Evolutionary conservation across 257 asterid species (phyloP).

Genomic region (Cruciata laevipes): DNA sequence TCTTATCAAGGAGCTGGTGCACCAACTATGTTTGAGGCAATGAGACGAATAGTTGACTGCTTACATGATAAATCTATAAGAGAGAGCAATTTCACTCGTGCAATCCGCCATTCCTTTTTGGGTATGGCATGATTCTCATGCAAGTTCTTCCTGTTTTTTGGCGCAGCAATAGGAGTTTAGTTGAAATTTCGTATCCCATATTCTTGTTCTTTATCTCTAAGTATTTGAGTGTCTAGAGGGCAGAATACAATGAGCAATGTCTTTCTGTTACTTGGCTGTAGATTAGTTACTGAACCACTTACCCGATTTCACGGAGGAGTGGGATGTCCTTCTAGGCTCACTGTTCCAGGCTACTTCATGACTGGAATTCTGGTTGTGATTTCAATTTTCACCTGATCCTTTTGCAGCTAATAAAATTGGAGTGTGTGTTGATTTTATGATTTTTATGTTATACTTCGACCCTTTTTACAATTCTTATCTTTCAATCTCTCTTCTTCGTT

Average conservation of each 20-base stretch:
- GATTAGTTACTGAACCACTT: neutral
- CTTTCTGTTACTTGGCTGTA: neutral
- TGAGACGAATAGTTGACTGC: slow-evolving; percentile 68
- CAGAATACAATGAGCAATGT: neutral
- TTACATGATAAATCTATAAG: slow-evolving; percentile 50
- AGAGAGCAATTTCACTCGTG: slow-evolving; percentile 67
- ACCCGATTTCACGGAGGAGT: neutral
- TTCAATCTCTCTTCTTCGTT: no score
- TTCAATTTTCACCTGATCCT: neutral
- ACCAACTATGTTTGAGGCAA: slow-evolving; percentile 96
- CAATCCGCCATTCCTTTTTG: slow-evolving; percentile 79
- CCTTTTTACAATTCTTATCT: no score
- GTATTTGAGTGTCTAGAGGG: neutral
- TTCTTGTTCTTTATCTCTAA: neutral
- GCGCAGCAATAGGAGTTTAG: neutral
- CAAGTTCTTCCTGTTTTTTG: neutral
- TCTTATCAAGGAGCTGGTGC: slow-evolving; percentile 99
- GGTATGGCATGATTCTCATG: slow-evolving; percentile 34
- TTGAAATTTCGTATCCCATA: slow-evolving; percentile 1
- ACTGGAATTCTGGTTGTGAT: neutral
- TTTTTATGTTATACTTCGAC: no score
- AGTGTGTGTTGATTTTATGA: no score
- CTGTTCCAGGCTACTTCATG: neutral
- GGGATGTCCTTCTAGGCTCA: neutral
- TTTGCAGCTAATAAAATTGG: neutral